A percentile compares a stretch with the other conserved stretches of the same genome.
phyloP scores from a whole-genome alignment of 129 eudicot genomes.

The Artemisia argyi region DNA sequence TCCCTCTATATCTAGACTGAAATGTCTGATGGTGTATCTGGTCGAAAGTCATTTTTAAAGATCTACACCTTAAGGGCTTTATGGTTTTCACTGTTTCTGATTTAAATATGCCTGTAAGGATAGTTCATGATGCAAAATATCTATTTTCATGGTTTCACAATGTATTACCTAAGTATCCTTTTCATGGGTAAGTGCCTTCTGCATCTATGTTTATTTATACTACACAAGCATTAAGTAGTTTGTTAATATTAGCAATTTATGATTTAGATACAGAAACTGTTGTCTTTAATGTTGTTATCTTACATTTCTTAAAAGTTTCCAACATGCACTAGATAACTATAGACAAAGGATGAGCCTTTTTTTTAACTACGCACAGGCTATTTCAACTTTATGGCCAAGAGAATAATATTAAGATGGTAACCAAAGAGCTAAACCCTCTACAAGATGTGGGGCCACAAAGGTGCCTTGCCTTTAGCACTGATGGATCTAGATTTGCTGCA shows the following conservation, averaged over 20 bases:
- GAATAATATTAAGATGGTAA: slow-evolving; percentile 43
- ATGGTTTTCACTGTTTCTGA: too few relatives aligned
- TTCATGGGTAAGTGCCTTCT: neutral
- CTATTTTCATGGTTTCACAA: neutral
- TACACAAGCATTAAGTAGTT: neutral
- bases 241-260: slow-evolving; percentile 1
- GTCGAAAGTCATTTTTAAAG: too few relatives aligned
- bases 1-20: too few relatives aligned
- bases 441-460: slow-evolving; percentile 77
- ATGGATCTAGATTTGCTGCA: slow-evolving; percentile 85
- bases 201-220: too few relatives aligned
- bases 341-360: slow-evolving; percentile 3
- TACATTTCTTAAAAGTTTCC: slow-evolving; percentile 1
- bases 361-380: slow-evolving; percentile 48
- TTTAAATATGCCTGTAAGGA: neutral
- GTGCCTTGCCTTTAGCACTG: slow-evolving; percentile 85
- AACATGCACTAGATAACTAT: slow-evolving; percentile 11
- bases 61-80: too few relatives aligned
- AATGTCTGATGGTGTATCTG: too few relatives aligned
- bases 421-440: slow-evolving; percentile 60
- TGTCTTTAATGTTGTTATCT: slow-evolving; percentile 5
- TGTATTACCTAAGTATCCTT: neutral
- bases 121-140: neutral
- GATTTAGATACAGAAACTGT: neutral
- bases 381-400: slow-evolving; percentile 64